Evolutionary conservation across 257 asterid species (phyloP), one percentile per base, ranked within the genome.

Genomic region (Ligustrum vulgare): DNA sequence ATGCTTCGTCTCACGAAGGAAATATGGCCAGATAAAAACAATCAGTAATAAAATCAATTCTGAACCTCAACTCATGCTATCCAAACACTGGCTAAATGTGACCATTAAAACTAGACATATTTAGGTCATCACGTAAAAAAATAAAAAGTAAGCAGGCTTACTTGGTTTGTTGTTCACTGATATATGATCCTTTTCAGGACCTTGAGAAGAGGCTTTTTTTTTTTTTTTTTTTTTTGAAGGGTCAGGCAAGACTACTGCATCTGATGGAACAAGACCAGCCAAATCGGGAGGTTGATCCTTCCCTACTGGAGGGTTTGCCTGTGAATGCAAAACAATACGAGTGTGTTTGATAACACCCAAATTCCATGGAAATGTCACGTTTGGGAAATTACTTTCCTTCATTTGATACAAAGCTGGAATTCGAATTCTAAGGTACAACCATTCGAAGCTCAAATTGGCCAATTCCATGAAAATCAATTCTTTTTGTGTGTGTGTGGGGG

Each of bases 231-330:
- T 82, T 69, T 77, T 87, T 36, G 80, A 73, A 78, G 75, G 79
- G 36, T 79, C 87, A 35, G 86, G 76, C 73, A 84, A 77, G 78
- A 77, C 67, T 49, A 77, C 72, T 43, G 75, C 85, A 84, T 90
- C 96, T 72, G 94, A 86, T 23, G 99, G 97, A 79, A 95, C 96
- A 74, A 93, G 82, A 72, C 79, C 70, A 25, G 96, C 97, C 66
- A 95, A 86, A 85, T 95, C 99, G 73, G 99, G 99, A 76, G 97
- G 99, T 70, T 95, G 96, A 81, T 93, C 99, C 87, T 91, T 95
- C 65, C 98, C 98, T 20, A 95, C 96, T 25, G 93, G 69, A 76
- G 98, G 96, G 62, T 86, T 89, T 76, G 89, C 97, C 99, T 94
- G 82, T 23, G 41, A 82, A 74, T 51, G 28, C 18, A 66, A 76